Base-by-base conservation (phyloP, 2,329 filamentous ascomycete species). In the Acrocalymma vagum region DNA sequence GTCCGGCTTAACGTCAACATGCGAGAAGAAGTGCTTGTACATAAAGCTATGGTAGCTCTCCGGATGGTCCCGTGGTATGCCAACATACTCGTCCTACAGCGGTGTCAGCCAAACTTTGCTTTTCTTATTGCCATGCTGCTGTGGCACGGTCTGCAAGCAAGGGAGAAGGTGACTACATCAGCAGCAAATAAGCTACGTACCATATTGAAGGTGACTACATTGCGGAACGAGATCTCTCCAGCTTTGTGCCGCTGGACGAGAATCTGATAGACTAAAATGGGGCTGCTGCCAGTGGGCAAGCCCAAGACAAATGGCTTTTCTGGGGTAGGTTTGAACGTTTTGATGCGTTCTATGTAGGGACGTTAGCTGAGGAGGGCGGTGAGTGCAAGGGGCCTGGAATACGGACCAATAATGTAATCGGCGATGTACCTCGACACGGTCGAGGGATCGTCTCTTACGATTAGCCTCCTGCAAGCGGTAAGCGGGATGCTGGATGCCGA, bases 201-300 rank as follows among this genome's bases (percentile, higher is more conserved):
- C 90, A 94, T 94, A 72, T 94, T 94, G 78, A 95, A 95, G 17
- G 90, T 95, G 64, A 94, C 82, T 61, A 95, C 88, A 86, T 95
- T 83, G 63, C 86, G 85, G 68, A 95, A 95, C 1, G 89, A 93
- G 61, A 95, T 85, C 64, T 89, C 73, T 60, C 85, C 85, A 52
- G 81, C 78, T 72, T 88, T 88, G 76, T 85, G 84, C 63, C 80
- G 81, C 58, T 81, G 72, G 32, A 94, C 89, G 17, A 95, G 80
- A 55, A 85, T 79, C 67, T 84, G 83, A 75, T 95, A 95, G 53
- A 94, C 84, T 35, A 82, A 78, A 47, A 91, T 81, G 3, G 90
- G 90, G 50, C 86, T 92, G 59, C 87, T 91, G 38, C 90, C 90
- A 1, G 90, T 95, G 8, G 90, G 90, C 31, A 95, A 78, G 43